Percentiles rank a stretch among this genome's conserved stretches.
phyloP scores from a whole-genome alignment of 169 alveolate genomes.

The Plasmodium vivax region DNA sequence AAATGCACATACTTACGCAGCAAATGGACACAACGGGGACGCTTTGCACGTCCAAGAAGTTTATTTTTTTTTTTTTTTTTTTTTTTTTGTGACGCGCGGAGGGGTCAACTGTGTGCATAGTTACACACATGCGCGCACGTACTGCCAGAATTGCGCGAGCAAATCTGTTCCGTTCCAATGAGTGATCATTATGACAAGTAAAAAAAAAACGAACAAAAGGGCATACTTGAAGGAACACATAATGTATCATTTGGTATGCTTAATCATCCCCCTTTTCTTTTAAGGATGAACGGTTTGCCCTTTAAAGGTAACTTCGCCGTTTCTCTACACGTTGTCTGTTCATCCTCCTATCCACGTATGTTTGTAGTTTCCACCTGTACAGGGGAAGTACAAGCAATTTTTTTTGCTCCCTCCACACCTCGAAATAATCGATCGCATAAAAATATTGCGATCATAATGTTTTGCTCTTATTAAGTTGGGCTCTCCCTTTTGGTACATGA shows the following conservation, averaged over 20 bases:
- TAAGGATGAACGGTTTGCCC: not conserved
- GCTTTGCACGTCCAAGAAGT: not conserved
- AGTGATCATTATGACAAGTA: not conserved
- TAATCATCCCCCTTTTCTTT: not conserved
- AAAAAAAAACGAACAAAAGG: not conserved
- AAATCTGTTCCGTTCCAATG: not conserved
- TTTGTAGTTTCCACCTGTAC: not conserved
- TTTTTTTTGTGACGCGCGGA: not conserved
- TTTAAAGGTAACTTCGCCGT: not conserved
- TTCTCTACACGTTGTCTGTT: not conserved
- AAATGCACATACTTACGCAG: not conserved
- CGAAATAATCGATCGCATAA: not conserved
- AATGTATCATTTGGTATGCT: not conserved
- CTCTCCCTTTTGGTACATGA: not conserved
- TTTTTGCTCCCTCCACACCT: not conserved
- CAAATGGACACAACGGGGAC: not conserved
- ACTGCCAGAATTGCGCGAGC: conserved; percentile 11
- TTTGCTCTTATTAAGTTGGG: conserved; percentile 16
- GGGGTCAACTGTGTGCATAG: not conserved
- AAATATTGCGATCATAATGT: conserved; percentile 22
- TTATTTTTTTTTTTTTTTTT: not conserved
- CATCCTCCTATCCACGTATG: not conserved
- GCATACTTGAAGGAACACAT: not conserved
- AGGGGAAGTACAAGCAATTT: not conserved
- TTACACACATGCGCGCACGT: not conserved